Evolutionary conservation across 257 asterid genomes (phyloP).

Genomic region (Vinca minor): DNA sequence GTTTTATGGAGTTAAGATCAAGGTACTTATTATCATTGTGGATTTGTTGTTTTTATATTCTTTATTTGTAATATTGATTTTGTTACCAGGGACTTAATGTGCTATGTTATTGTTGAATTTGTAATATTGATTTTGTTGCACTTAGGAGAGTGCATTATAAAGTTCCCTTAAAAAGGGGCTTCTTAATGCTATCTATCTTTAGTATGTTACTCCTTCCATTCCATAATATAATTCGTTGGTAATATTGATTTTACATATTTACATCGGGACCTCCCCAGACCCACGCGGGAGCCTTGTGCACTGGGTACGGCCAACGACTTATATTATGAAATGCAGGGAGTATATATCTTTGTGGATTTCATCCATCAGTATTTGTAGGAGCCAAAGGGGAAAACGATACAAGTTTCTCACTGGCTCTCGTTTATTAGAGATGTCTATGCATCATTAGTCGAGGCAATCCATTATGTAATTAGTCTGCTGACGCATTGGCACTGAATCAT

Average conservation of each 20-base stretch:
- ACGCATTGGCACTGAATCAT: not conserved
- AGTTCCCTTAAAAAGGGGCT: not conserved
- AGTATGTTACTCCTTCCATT: no score
- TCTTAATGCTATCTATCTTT: not conserved
- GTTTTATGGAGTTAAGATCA: constrained; percentile 51
- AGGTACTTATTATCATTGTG: constrained; percentile 38
- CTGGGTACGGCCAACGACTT: no score
- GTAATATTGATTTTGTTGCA: constrained; percentile 5
- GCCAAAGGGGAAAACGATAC: not conserved
- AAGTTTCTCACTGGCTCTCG: not conserved
- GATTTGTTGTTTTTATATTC: not conserved
- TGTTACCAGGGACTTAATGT: no score
- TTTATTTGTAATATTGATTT: no score
- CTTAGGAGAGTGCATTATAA: not conserved
- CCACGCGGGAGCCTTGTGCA: no score
- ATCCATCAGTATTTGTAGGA: not conserved
- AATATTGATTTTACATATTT: no score
- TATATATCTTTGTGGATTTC: not conserved
- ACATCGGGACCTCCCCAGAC: no score
- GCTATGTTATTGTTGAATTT: no score
- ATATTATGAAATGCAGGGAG: no score
- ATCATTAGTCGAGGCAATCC: not conserved
- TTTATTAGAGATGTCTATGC: not conserved
- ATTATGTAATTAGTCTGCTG: not conserved
- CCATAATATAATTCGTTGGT: no score